Evolutionary conservation across 306 rosid genomes (phyloP), one percentile per base, ranked within the genome.

Genomic region (Pyrus betulifolia): DNA sequence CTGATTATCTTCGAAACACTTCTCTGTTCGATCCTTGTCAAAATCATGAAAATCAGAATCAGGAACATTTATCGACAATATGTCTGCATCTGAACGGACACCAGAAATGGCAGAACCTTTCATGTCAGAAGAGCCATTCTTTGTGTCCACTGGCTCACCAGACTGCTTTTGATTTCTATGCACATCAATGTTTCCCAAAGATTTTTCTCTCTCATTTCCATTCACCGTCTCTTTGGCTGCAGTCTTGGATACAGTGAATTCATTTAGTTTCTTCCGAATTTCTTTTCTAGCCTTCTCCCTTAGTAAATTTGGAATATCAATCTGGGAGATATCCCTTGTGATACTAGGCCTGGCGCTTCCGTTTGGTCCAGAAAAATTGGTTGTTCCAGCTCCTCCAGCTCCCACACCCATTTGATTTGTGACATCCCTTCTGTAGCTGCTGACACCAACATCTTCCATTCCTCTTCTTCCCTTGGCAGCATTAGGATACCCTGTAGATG

Each of bases 11-110:
- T 74, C 78, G 23, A 92, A 92, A 63, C 87, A 84, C 71, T 76
- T 82, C 82, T 92, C 96, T 18, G 91, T 83, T 77, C 99, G 87
- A 62, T 87, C 92, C 81, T 74, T 85, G 87, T 87, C 89, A 84
- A 92, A 92, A 80, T 86, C 95, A 78, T 89, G 91, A 75, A 95
- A 95, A 79, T 95, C 99, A 11, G 99, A 78, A 82, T 92, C 96
- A 2, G 89, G 98, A 52, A 95, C 92, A 81, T 82, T 78, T 61
- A 89, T 73, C 6, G 82, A 77, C 88, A 90, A 72, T 78, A 87
- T 31, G 76, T 66, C 79, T 49, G 76, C 74, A 63, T 54, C 69
- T 21, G 76, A 13, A 19, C 33, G 68, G 60, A 52, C 68, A 62
- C 78, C 69, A 61, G 83, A 78, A 62, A 62, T 45, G 52, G 55